Evolutionary conservation across 495 filamentous ascomycete genomes (phyloP).

Genomic region (Terfezia boudieri): DNA sequence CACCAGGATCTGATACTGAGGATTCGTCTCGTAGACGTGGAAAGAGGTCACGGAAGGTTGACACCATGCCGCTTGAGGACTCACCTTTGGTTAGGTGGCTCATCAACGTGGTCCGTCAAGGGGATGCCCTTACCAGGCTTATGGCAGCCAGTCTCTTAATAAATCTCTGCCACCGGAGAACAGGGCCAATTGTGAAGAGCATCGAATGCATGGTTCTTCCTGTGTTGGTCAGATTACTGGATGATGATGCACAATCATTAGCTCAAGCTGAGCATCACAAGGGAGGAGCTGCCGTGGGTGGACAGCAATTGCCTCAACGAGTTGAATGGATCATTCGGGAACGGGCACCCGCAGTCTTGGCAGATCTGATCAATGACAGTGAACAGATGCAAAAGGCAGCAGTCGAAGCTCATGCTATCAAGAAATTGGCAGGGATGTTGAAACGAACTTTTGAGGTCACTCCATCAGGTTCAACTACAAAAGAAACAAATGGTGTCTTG

Average conservation of each 20-base stretch:
- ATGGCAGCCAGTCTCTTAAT: conserved; percentile 63
- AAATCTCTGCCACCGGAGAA: conserved; percentile 48
- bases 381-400: conserved; percentile 58
- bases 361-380: conserved; percentile 55
- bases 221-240: conserved; percentile 45
- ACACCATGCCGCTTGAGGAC: conserved; percentile 38
- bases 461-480: conserved; percentile 4
- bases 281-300: conserved; percentile 20
- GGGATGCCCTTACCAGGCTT: conserved; percentile 40
- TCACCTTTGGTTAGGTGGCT: conserved; percentile 69
- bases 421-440: conserved; percentile 47
- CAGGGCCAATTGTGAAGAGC: conserved; percentile 25
- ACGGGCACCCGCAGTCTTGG: conserved; percentile 49
- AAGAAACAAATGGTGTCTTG: conserved; percentile 5
- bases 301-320: conserved; percentile 3
- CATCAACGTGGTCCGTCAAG: conserved; percentile 41
- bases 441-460: conserved; percentile 34
- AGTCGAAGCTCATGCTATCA: conserved; percentile 53
- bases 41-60: background rate
- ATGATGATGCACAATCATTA: conserved; percentile 29
- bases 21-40: background rate
- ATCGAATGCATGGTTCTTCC: conserved; percentile 48
- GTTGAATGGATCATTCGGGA: conserved; percentile 35
- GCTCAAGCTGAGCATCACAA: conserved; percentile 15
- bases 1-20: background rate